phyloP scores from a whole-genome alignment of 2,329 filamentous ascomycete genomes.

The Chaetomium sp. region DNA sequence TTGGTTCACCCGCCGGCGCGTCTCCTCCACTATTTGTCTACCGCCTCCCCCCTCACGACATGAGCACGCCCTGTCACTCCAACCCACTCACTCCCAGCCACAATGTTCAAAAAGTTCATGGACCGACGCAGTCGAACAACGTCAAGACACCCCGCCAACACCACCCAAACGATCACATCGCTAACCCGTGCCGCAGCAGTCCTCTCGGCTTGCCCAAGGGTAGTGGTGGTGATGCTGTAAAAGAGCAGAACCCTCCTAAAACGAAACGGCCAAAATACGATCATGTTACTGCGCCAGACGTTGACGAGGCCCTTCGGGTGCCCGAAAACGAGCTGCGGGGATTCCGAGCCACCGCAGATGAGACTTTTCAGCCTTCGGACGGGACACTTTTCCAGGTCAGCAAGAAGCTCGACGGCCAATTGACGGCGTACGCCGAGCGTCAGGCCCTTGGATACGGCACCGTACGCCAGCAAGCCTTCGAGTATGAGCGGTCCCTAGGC shows the following conservation, averaged over 20 bases:
- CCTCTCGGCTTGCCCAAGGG: not conserved
- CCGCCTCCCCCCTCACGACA: not conserved
- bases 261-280: constrained; percentile 1
- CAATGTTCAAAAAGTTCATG: constrained; percentile 14
- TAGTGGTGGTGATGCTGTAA: not conserved
- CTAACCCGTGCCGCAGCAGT: constrained; percentile 16
- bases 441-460: constrained; percentile 6
- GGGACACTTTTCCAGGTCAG: not conserved
- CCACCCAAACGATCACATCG: constrained; percentile 4
- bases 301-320: not conserved
- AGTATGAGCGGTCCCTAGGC: constrained; percentile 11
- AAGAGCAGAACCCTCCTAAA: not conserved
- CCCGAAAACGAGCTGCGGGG: not conserved
- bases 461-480: constrained; percentile 3
- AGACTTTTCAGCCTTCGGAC: not conserved
- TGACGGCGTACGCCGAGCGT: not conserved
- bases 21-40: not conserved
- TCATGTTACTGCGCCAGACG: not conserved
- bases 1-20: not conserved
- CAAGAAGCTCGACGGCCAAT: not conserved
- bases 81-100: constrained; percentile 1
- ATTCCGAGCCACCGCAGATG: not conserved
- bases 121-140: constrained; percentile 14
- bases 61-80: not conserved
- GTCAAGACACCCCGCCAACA: constrained; percentile 17